Base-by-base conservation (phyloP, 306 rosid species). In the Glycine soja region DNA sequence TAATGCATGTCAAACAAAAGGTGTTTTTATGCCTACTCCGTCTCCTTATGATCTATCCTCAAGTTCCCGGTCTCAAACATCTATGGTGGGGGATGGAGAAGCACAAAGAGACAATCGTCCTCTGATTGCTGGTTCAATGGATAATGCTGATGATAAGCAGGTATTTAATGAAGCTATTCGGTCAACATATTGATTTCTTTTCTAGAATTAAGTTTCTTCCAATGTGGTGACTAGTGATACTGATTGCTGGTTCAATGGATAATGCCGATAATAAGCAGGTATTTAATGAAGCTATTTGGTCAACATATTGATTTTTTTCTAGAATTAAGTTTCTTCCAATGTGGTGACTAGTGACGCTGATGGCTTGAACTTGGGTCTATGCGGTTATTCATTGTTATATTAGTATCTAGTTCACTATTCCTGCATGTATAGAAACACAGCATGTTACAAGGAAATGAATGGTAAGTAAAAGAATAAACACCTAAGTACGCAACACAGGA, bases 201-300 rank as follows among this genome's bases (percentile, higher is more conserved):
- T 24, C 30, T 54, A 45, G 76, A 59, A 43, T 53, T 70, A 24
- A 24, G 30, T 24, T 24, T 24, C 30, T 24, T 24, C 30, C 30
- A 24, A 24, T 24, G 30, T 24, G 30, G 30, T 24, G 30, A 24
- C 30, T 24, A 24, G 30, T 24, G 30, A 24, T 93, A 24, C 78
- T 85, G 70, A 82, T 88, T 85, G 85, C 87, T 45, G 84, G 87
- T 83, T 89, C 98, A 78, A 82, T 90, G 73, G 85, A 87, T 86
- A 76, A 69, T 42, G 66, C 87, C 85, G 92, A 91, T 76, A 93
- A 88, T 76, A 93, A 89, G 81, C 98, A 95, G 98, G 99, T 95
- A 88, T 54, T 66, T 16, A 59, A 48, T 68, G 71, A 69, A 81
- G 50, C 76, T 50, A 32, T 36, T 36, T 75, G 45, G 62, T 45